phyloP scores from a whole-genome alignment of 164 flowering plant genomes.

The Nelumbo lutea region DNA sequence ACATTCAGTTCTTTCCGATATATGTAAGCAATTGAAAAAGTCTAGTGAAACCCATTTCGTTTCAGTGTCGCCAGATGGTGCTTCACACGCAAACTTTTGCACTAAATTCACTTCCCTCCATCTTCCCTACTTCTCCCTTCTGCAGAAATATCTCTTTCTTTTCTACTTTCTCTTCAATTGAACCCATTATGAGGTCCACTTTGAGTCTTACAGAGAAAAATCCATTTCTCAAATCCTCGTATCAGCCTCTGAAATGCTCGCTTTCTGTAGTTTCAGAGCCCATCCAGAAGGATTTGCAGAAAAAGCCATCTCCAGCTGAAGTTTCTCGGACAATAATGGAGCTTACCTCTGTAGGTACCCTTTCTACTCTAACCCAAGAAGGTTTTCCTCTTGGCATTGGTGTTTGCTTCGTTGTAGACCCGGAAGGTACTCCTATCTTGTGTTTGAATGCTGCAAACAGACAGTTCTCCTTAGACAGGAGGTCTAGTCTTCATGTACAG shows the following conservation, averaged over 20 bases:
- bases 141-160: conserved; percentile 22
- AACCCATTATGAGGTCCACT: conserved; percentile 15
- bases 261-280: conserved; percentile 48
- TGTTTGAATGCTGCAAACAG: conserved; percentile 38
- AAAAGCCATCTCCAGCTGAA: conserved; percentile 79
- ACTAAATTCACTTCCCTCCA: conserved; percentile 8
- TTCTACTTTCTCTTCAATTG: conserved; percentile 13
- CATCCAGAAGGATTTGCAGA: conserved; percentile 19
- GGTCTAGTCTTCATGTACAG: conserved; percentile 83
- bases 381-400: conserved; percentile 80
- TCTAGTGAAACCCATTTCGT: neutral
- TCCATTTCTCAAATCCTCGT: conserved; percentile 24
- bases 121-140: conserved; percentile 18
- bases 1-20: too few species aligned
- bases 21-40: too few species aligned
- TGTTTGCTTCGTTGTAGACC: conserved; percentile 71
- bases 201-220: conserved; percentile 19
- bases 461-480: conserved; percentile 31
- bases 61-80: conserved; percentile 14
- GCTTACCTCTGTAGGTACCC: conserved; percentile 65
- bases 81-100: conserved; percentile 15
- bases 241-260: conserved; percentile 48
- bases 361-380: conserved; percentile 56
- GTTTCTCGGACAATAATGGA: conserved; percentile 85
- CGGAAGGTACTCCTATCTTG: conserved; percentile 62